Evolutionary conservation across 2,329 filamentous ascomycete genomes (phyloP).

Genomic region (Aureobasidium melanogenum): DNA sequence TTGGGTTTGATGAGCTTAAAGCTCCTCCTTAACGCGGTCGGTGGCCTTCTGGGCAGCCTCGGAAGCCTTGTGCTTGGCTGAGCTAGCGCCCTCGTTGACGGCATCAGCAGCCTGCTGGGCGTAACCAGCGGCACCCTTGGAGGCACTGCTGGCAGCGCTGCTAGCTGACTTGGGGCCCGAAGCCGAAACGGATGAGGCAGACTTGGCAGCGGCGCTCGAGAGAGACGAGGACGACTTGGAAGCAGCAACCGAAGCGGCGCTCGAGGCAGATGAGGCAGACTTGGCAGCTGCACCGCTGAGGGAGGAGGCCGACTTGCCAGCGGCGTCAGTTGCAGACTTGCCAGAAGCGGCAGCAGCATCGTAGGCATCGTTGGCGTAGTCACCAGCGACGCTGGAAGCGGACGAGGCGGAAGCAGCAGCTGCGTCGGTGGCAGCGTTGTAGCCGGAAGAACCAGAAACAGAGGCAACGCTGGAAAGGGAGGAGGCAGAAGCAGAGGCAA

Average conservation of each 20-base stretch:
- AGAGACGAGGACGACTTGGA: constrained; percentile 25
- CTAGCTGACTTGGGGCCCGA: constrained; percentile 16
- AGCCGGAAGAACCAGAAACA: constrained; percentile 21
- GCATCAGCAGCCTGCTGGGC: constrained; percentile 22
- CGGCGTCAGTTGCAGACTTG: constrained; percentile 40
- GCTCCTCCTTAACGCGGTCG: constrained; percentile 35
- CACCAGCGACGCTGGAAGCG: constrained; percentile 51
- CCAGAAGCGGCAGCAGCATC: constrained; percentile 31
- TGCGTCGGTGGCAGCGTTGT: neutral
- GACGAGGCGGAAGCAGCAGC: constrained; percentile 23
- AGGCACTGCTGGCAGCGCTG: constrained; percentile 11
- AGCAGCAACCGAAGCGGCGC: constrained; percentile 17
- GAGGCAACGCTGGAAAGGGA: constrained; percentile 19
- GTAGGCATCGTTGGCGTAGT: constrained; percentile 20
- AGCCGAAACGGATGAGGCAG: constrained; percentile 18
- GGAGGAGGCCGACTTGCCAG: constrained; percentile 40
- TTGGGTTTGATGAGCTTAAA: constrained; percentile 25
- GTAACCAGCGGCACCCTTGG: constrained; percentile 20
- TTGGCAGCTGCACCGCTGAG: constrained; percentile 19
- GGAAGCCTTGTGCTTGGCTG: constrained; percentile 22
- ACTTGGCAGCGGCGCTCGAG: constrained; percentile 24
- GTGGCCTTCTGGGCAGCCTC: constrained; percentile 25
- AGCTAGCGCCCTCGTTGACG: constrained; percentile 26
- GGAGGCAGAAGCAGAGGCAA: constrained; percentile 19
- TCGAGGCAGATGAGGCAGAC: constrained; percentile 19